phyloP scores from a whole-genome alignment of 2,329 filamentous ascomycete species.

The Tetracladium maxilliforme region DNA sequence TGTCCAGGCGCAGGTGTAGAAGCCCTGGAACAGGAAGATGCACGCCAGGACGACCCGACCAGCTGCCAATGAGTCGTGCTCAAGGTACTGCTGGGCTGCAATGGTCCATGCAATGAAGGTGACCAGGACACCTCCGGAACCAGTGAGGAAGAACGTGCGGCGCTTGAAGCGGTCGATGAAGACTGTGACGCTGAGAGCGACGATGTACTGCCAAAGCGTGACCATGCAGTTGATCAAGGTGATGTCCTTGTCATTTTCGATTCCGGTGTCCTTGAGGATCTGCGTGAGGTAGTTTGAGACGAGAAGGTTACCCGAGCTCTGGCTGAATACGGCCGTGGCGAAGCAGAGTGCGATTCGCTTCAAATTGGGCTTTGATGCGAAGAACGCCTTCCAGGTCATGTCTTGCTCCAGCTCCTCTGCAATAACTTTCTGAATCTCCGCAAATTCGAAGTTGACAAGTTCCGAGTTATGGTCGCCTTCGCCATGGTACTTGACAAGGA shows the following conservation, averaged over 20 bases:
- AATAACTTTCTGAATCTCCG: slow-evolving; percentile 27
- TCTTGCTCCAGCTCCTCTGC: slow-evolving; percentile 2
- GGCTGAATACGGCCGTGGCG: slow-evolving; percentile 22
- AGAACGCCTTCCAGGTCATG: slow-evolving; percentile 3
- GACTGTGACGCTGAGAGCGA: slow-evolving; percentile 19
- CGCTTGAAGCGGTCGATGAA: slow-evolving; percentile 21
- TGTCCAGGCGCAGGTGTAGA: slow-evolving; percentile 27
- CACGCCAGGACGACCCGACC: slow-evolving; percentile 22
- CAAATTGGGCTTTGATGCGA: slow-evolving; percentile 14
- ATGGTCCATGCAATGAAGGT: slow-evolving; percentile 21
- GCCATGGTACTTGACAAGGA: slow-evolving; percentile 39
- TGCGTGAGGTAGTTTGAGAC: slow-evolving; percentile 25
- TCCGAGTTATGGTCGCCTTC: slow-evolving; percentile 21
- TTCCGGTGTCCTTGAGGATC: slow-evolving; percentile 22
- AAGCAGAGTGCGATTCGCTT: slow-evolving; percentile 24
- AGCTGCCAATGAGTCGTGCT: slow-evolving; percentile 13
- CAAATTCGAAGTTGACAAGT: slow-evolving; percentile 28
- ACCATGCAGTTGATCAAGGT: slow-evolving; percentile 25
- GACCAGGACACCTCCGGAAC: slow-evolving; percentile 19
- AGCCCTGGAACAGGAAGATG: slow-evolving; percentile 25
- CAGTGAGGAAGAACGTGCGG: slow-evolving; percentile 21
- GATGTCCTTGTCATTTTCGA: slow-evolving; percentile 20
- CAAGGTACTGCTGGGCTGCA: slow-evolving; percentile 21
- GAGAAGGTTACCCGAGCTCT: slow-evolving; percentile 23
- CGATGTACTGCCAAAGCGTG: slow-evolving; percentile 25